Base-by-base conservation (phyloP, 2,329 filamentous ascomycete genomes). In the Scopulariopsis brevicaulis region DNA sequence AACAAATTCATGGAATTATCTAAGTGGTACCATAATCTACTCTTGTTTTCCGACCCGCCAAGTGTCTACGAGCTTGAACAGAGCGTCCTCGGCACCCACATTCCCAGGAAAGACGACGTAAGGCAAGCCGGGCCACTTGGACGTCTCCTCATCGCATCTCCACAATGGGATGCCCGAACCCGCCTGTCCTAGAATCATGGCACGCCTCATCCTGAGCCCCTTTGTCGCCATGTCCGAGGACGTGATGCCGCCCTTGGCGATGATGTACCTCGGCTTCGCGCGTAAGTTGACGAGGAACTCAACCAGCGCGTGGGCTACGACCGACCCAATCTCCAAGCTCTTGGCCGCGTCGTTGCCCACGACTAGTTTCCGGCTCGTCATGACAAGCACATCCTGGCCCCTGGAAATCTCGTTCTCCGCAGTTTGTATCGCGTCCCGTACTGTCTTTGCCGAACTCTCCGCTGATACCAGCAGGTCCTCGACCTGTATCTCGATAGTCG, bases 171-270 rank as follows among this genome's bases (percentile, higher is more conserved):
- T 78, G 1, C 80, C 81, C 0, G 79, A 71, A 0, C 79, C 78
- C 1, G 81, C 81, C 61, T 84, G 81, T 0, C 81, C 81, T 1
- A 82, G 69, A 46, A 84, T 74, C 60, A 69, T 74, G 4, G 81
- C 81, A 32, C 74, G 70, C 64, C 77, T 78, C 67, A 84, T 77
- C 18, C 69, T 70, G 14, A 85, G 62, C 0, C 78, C 79, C 56
- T 83, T 82, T 0, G 78, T 82, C 0, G 81, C 81, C 63, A 78
- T 77, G 55, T 84, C 80, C 0, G 78, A 82, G 0, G 76, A 80
- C 0, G 82, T 84, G 51, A 84, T 84, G 11, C 81, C 81, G 0
- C 81, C 80, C 66, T 80, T 84, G 0, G 80, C 79, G 64, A 84
- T 80, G 2, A 84, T 68, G 62, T 83, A 84, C 53, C 79, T 67